A percentile compares a stretch with the other conserved stretches of the same genome.
phyloP scores from a whole-genome alignment of 768 basidiomycete genomes.

The Asterophora lycoperdoides region DNA sequence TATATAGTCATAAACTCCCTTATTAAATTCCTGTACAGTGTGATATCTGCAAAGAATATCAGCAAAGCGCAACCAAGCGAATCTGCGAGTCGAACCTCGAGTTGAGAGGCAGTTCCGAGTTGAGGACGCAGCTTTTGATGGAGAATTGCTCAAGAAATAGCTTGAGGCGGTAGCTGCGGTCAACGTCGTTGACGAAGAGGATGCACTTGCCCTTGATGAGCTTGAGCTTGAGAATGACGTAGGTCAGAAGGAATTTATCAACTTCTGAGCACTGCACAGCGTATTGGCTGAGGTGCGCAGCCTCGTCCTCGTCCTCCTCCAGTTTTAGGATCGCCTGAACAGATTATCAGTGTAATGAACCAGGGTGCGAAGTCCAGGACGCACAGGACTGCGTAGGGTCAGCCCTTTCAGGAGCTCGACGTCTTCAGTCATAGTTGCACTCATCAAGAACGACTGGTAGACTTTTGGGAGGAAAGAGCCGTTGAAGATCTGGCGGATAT shows the following conservation, averaged over 20 bases:
- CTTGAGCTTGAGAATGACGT: slow-evolving; percentile 94
- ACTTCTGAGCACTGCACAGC: slow-evolving; percentile 86
- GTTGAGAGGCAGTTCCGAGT: slow-evolving; percentile 92
- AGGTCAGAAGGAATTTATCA: slow-evolving; percentile 95
- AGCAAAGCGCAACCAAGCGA: neutral
- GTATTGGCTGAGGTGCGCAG: slow-evolving; percentile 80
- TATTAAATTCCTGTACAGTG: slow-evolving; percentile 97
- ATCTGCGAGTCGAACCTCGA: slow-evolving; percentile 52
- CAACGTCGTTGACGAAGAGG: slow-evolving; percentile 94
- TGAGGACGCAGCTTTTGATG: slow-evolving; percentile 92
- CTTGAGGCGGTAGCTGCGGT: slow-evolving; percentile 91
- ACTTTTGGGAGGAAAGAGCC: slow-evolving; percentile 74
- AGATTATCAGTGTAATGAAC: slow-evolving; percentile 1
- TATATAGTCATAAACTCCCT: slow-evolving; percentile 97
- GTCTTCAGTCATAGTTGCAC: slow-evolving; percentile 95
- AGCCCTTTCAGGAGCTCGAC: slow-evolving; percentile 89
- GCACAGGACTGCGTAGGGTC: slow-evolving; percentile 79
- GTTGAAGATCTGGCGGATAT: slow-evolving; percentile 66
- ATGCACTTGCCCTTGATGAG: slow-evolving; percentile 96
- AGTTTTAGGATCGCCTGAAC: slow-evolving; percentile 76
- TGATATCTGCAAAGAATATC: slow-evolving; percentile 61
- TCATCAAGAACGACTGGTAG: slow-evolving; percentile 93
- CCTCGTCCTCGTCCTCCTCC: slow-evolving; percentile 84
- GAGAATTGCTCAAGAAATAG: slow-evolving; percentile 98
- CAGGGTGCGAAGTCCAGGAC: slow-evolving; percentile 18